phyloP scores from a whole-genome alignment of 164 flowering plant genomes.

The Saururus chinensis region DNA sequence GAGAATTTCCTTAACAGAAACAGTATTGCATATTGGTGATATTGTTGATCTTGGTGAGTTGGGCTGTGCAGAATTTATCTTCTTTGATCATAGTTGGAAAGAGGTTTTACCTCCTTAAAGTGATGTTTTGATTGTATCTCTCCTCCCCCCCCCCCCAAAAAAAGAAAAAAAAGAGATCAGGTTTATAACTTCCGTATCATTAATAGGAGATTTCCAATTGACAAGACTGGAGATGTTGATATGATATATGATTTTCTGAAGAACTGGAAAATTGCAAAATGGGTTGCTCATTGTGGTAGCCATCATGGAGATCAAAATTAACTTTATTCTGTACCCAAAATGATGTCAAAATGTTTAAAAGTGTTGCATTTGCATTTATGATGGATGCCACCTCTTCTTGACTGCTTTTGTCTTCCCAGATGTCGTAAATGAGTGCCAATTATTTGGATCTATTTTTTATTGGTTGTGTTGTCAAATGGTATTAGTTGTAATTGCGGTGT shows the following conservation, averaged over 20 bases:
- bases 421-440: too few relatives aligned
- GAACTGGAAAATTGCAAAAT: conserved; percentile 68
- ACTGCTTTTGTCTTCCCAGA: too few relatives aligned
- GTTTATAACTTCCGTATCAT: neutral
- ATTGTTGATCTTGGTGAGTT: conserved; percentile 73
- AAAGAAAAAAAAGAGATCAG: too few relatives aligned
- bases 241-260: conserved; percentile 62
- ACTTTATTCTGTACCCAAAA: neutral
- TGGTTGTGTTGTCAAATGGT: too few relatives aligned
- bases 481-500: too few relatives aligned
- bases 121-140: neutral
- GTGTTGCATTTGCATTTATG: too few relatives aligned
- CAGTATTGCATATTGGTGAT: conserved; percentile 66
- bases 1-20: neutral
- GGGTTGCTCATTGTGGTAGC: conserved; percentile 50
- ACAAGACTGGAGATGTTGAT: conserved; percentile 74
- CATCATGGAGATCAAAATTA: neutral
- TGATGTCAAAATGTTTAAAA: neutral
- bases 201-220: conserved; percentile 48
- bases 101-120: conserved; percentile 17
- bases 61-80: conserved; percentile 84
- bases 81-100: conserved; percentile 85
- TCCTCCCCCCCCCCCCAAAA: too few relatives aligned
- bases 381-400: too few relatives aligned
- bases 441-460: too few relatives aligned